Percentiles rank a stretch among this genome's conserved stretches.
These are phyloP conservation scores for Blastosporella zonata DNA, from an alignment of 1,284 basidiomycete genomes.

Conservation along the genomic window DNA sequence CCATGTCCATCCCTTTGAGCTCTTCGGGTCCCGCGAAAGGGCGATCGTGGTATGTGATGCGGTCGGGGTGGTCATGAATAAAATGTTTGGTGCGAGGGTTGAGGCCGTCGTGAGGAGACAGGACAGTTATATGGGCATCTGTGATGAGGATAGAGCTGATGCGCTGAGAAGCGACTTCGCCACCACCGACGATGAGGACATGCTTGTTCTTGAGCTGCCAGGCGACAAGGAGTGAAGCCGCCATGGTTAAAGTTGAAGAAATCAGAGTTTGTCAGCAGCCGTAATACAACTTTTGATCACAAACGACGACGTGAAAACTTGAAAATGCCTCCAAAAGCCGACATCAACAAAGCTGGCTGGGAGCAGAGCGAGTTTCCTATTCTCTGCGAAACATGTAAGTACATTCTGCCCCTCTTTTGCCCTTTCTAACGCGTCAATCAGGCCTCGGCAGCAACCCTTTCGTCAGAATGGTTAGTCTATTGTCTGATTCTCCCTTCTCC, in stretches of 20 bases:
- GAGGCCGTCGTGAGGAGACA: constrained; percentile 60
- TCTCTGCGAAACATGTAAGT: constrained; percentile 87
- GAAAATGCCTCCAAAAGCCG: constrained; percentile 68
- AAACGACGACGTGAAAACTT: constrained; percentile 12
- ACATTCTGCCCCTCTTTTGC: not conserved
- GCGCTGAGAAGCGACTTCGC: constrained; percentile 79
- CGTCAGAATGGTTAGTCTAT: constrained; percentile 75
- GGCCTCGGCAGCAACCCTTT: constrained; percentile 88
- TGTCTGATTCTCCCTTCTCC: not conserved
- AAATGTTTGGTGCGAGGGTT: constrained; percentile 55
- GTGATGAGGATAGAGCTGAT: constrained; percentile 69
- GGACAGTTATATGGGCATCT: constrained; percentile 60
- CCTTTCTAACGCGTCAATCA: constrained; percentile 27
- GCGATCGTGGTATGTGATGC: constrained; percentile 73
- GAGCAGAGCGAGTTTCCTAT: constrained; percentile 90
- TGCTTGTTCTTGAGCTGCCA: constrained; percentile 81
- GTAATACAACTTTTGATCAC: constrained; percentile 6
- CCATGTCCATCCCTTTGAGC: constrained; percentile 77
- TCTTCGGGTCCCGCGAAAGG: constrained; percentile 58
- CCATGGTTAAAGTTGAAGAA: constrained; percentile 24
- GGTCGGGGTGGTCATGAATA: constrained; percentile 46
- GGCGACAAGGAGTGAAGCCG: constrained; percentile 79
- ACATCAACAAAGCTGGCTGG: constrained; percentile 90
- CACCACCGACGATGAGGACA: constrained; percentile 89
- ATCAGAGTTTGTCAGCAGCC: constrained; percentile 17